Conservation (phyloP, 2,329 filamentous ascomycete genomes). For the Alternaria metachromatica region DNA sequence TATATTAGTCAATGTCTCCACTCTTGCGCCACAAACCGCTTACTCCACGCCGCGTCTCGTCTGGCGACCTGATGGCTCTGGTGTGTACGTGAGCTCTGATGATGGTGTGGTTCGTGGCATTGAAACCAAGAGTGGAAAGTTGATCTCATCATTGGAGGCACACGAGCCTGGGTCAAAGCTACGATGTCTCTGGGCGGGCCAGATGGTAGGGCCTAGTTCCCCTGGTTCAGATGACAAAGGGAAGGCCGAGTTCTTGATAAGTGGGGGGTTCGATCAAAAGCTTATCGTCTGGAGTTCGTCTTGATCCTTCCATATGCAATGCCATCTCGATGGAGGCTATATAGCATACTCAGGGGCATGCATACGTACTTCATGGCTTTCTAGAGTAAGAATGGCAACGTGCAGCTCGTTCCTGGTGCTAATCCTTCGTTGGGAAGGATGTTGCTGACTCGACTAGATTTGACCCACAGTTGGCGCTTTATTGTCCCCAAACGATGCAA, state of each 20-base stretch:
- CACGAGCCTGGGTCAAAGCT: conserved; percentile 66
- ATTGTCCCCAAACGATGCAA: neutral
- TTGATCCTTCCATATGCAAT: neutral
- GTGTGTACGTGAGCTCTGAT: conserved; percentile 70
- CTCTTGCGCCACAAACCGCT: conserved; percentile 67
- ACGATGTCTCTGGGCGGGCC: conserved; percentile 64
- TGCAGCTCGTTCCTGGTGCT: neutral
- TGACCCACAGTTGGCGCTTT: neutral
- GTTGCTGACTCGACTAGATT: neutral
- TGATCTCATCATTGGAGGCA: conserved; percentile 58
- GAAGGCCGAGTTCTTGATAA: conserved; percentile 63
- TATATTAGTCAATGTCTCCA: conserved; percentile 65
- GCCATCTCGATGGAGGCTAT: neutral
- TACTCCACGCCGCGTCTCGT: conserved; percentile 66
- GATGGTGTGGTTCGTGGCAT: conserved; percentile 68
- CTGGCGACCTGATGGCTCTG: conserved; percentile 67
- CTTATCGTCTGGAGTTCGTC: conserved; percentile 61
- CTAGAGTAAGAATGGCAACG: neutral
- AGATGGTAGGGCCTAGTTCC: conserved; percentile 41
- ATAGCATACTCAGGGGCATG: neutral
- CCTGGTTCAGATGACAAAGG: conserved; percentile 13
- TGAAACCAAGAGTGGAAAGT: conserved; percentile 64
- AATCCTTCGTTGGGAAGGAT: neutral
- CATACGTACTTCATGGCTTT: neutral
- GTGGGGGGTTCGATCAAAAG: conserved; percentile 69